Conservation (phyloP, 1,139 yeast genomes). For the Taphrina wiesneri region DNA sequence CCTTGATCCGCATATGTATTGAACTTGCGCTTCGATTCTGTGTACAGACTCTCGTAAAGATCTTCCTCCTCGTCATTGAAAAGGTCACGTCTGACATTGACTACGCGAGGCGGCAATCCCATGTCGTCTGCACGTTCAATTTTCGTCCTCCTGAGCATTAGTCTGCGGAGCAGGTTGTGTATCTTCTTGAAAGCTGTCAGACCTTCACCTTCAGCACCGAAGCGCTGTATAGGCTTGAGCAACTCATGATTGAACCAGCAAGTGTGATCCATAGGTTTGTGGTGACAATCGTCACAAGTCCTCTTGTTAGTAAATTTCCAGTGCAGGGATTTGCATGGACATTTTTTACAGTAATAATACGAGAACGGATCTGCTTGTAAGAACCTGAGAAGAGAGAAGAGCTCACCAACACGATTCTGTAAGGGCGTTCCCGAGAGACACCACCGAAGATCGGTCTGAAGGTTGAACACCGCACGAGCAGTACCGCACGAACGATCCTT, state of each 20-base stretch:
- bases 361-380: constrained; percentile 82
- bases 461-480: constrained; percentile 80
- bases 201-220: constrained; percentile 69
- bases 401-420: constrained; percentile 93
- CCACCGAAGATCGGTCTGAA: constrained; percentile 74
- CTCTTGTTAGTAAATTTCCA: constrained; percentile 85
- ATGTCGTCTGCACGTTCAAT: constrained; percentile 94
- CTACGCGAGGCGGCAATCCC: constrained; percentile 93
- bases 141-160: constrained; percentile 92
- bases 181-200: constrained; percentile 66
- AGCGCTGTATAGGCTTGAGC: constrained; percentile 85
- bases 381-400: constrained; percentile 85
- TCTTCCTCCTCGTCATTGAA: constrained; percentile 95
- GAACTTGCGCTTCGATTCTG: constrained; percentile 82
- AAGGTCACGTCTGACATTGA: constrained; percentile 77
- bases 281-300: constrained; percentile 83
- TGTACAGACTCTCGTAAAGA: constrained; percentile 78
- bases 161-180: constrained; percentile 67
- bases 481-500: constrained; percentile 93
- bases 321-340: constrained; percentile 74
- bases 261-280: constrained; percentile 90
- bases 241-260: constrained; percentile 93
- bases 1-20: constrained; percentile 89
- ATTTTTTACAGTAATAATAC: constrained; percentile 83
- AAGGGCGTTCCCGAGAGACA: constrained; percentile 95